A percentile compares a stretch with the other conserved stretches of the same genome.
Evolutionary conservation across 768 basidiomycete species (phyloP).

Genomic region (Pholiota conissans): DNA sequence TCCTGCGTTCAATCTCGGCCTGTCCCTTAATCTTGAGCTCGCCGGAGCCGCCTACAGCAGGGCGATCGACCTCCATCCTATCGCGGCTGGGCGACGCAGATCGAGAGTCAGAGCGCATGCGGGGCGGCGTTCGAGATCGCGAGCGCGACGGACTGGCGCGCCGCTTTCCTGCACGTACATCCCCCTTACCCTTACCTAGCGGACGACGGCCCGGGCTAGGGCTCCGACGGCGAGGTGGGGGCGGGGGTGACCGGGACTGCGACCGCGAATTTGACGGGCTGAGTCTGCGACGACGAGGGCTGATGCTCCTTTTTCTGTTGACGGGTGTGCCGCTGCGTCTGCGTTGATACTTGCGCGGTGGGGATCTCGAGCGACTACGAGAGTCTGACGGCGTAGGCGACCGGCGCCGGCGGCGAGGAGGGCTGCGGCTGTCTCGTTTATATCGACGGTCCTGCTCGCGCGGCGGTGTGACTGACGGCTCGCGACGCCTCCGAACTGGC

Average conservation of each 20-base stretch:
- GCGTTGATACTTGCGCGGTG: slow-evolving; percentile 38
- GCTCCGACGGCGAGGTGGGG: slow-evolving; percentile 29
- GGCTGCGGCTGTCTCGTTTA: slow-evolving; percentile 52
- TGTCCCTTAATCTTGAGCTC: slow-evolving; percentile 82
- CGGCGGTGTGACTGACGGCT: slow-evolving; percentile 52
- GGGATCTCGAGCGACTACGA: slow-evolving; percentile 42
- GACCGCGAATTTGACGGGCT: slow-evolving; percentile 30
- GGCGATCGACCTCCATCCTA: slow-evolving; percentile 37
- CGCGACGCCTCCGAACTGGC: slow-evolving; percentile 37
- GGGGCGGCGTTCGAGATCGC: slow-evolving; percentile 11
- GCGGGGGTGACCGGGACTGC: slow-evolving; percentile 31
- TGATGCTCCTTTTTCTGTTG: slow-evolving; percentile 31
- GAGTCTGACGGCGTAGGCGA: slow-evolving; percentile 27
- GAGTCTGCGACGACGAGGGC: slow-evolving; percentile 25
- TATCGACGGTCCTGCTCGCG: slow-evolving; percentile 34
- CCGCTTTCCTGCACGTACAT: slow-evolving; percentile 31
- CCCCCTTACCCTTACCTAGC: not conserved
- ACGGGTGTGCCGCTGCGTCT: slow-evolving; percentile 42
- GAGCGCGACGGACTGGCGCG: slow-evolving; percentile 15
- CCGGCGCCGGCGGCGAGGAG: slow-evolving; percentile 45
- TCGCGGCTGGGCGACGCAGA: slow-evolving; percentile 17
- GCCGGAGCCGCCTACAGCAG: slow-evolving; percentile 24
- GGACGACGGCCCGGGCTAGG: slow-evolving; percentile 19
- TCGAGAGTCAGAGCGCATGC: slow-evolving; percentile 14
- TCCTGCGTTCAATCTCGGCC: slow-evolving; percentile 51